phyloP scores from a whole-genome alignment of 2,329 filamentous ascomycete genomes.

The Nothophoma quercina region DNA sequence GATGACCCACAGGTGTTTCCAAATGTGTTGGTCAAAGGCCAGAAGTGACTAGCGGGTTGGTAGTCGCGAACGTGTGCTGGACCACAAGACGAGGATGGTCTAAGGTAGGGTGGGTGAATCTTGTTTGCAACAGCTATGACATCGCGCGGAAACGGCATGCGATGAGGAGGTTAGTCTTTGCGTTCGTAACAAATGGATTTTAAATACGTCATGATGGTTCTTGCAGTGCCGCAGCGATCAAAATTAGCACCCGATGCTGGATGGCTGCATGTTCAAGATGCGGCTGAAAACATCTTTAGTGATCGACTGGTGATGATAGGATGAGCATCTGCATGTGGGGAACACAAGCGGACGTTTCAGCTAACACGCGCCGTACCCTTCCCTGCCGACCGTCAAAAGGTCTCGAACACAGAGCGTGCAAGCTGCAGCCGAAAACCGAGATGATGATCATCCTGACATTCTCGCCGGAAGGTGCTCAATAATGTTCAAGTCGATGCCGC shows the following conservation, averaged over 20 bases:
- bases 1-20: neutral
- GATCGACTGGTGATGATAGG: conserved; percentile 4
- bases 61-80: neutral
- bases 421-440: neutral
- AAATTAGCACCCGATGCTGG: neutral
- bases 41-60: neutral
- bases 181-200: neutral
- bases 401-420: conserved; percentile 5
- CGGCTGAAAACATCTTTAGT: neutral
- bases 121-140: conserved; percentile 7
- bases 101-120: conserved; percentile 16
- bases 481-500: neutral
- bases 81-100: conserved; percentile 18
- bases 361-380: conserved; percentile 13
- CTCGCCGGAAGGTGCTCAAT: neutral
- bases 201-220: neutral
- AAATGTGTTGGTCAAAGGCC: neutral
- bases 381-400: conserved; percentile 3
- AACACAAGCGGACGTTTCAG: conserved; percentile 15
- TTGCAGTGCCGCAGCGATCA: neutral
- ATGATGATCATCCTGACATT: neutral
- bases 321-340: conserved; percentile 9
- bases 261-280: neutral
- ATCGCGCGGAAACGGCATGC: conserved; percentile 4
- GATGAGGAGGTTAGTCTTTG: neutral